These are phyloP conservation scores for Ophiocordyceps australis DNA, from an alignment of 2,329 filamentous ascomycete genomes.

Conservation along the genomic window DNA sequence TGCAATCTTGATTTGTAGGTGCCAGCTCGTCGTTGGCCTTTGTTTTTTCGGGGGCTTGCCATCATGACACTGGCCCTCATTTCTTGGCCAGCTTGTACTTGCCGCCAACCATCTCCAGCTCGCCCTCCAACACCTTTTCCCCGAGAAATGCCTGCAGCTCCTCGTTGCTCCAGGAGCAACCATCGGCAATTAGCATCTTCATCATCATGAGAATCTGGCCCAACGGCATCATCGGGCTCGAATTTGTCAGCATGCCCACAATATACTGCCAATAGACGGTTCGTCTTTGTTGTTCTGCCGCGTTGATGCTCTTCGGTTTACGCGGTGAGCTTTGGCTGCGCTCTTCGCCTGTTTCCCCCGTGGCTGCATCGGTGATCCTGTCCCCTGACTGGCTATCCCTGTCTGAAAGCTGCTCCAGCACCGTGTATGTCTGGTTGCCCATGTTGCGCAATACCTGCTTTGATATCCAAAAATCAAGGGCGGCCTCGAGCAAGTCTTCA, in stretches of 20 bases:
- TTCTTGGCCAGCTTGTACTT: conserved; percentile 51
- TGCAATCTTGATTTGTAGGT: no score
- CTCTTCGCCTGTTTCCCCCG: conserved; percentile 4
- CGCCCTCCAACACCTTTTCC: conserved; percentile 56
- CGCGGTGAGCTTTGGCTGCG: conserved; percentile 21
- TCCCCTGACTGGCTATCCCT: conserved; percentile 8
- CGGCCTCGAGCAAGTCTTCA: conserved; percentile 48
- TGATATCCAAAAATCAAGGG: conserved; percentile 53
- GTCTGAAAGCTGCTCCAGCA: conserved; percentile 45
- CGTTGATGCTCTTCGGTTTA: conserved; percentile 36
- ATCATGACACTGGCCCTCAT: conserved; percentile 12
- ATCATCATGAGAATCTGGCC: conserved; percentile 83
- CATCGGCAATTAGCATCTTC: conserved; percentile 75
- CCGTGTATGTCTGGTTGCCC: conserved; percentile 36
- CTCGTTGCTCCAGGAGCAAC: conserved; percentile 78
- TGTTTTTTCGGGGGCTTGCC: background rate
- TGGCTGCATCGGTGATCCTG: conserved; percentile 12
- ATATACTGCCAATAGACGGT: conserved; percentile 82
- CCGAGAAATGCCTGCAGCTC: conserved; percentile 67
- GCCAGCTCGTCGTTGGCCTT: background rate
- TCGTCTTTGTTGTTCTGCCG: conserved; percentile 42
- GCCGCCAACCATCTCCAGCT: conserved; percentile 50
- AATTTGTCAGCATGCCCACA: conserved; percentile 86
- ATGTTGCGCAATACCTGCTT: conserved; percentile 45
- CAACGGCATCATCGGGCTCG: conserved; percentile 61